phyloP scores from a whole-genome alignment of 106 monocot species.

The Dendrobium nobile region DNA sequence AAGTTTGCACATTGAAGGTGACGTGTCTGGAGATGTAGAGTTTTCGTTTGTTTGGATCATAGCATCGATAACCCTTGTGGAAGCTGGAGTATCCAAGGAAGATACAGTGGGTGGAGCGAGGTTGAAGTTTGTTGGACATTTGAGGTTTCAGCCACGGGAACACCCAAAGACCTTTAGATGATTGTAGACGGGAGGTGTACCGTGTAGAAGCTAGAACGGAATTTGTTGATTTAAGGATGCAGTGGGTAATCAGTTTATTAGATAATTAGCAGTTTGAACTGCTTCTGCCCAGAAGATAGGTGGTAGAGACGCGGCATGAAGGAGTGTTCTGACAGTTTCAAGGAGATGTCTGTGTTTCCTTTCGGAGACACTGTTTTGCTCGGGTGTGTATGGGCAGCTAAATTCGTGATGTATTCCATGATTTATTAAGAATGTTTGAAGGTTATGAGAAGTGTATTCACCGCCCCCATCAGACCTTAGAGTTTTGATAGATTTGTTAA shows the following conservation, averaged over 20 bases:
- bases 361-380: too few relatives aligned
- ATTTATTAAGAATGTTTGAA: not conserved
- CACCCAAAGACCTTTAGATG: not conserved
- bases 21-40: not conserved
- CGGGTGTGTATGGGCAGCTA: not conserved
- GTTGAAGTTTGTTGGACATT: not conserved
- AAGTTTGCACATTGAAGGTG: not conserved
- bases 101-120: not conserved
- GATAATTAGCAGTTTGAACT: too few relatives aligned
- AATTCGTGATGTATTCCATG: not conserved
- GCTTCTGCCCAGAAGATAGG: too few relatives aligned
- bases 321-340: too few relatives aligned
- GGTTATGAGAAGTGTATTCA: not conserved
- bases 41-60: not conserved
- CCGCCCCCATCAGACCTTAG: not conserved
- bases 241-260: too few relatives aligned
- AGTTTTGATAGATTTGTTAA: not conserved
- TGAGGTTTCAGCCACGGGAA: not conserved
- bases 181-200: too few relatives aligned
- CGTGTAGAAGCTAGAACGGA: not conserved
- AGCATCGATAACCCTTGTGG: not conserved
- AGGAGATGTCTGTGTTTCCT: too few relatives aligned
- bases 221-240: not conserved
- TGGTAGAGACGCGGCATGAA: too few relatives aligned
- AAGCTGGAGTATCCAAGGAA: not conserved